These are phyloP conservation scores for Fusarium sp. DNA, from an alignment of 2,329 filamentous ascomycete species.

Conservation along the genomic window DNA sequence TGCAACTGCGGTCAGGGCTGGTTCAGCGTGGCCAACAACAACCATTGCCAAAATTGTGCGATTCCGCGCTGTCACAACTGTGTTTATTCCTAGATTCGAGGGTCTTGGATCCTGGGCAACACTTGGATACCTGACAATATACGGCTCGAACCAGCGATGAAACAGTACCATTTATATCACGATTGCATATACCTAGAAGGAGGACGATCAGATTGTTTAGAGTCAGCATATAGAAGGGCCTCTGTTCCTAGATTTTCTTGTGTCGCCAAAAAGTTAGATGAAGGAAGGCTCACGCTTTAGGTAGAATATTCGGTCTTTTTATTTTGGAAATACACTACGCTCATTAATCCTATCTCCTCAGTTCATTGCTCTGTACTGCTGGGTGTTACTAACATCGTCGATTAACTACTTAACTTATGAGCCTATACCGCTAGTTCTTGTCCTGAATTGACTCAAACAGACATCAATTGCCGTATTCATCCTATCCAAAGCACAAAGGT, in stretches of 20 bases:
- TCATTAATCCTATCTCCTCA: neutral
- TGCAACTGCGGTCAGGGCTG: conserved; percentile 19
- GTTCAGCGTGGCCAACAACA: neutral
- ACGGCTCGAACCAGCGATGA: too few relatives aligned
- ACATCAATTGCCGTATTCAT: neutral
- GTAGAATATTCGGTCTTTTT: neutral
- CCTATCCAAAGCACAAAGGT: accelerated
- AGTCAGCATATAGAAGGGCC: neutral
- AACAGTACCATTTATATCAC: neutral
- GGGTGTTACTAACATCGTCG: neutral
- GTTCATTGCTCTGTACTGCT: neutral
- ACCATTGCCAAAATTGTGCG: conserved; percentile 12
- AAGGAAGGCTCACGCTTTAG: neutral
- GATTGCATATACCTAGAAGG: neutral
- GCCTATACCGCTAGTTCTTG: neutral
- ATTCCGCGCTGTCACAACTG: conserved; percentile 41
- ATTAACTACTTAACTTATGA: neutral
- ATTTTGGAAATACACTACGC: neutral
- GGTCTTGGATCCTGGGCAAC: too few relatives aligned
- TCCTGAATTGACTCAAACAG: neutral
- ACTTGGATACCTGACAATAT: neutral
- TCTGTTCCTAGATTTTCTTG: neutral
- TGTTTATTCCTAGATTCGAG: conserved; percentile 21
- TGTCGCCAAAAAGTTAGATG: neutral
- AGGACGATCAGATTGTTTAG: neutral